Evolutionary conservation across 768 basidiomycete genomes (phyloP).

Genomic region (Ramaria rubella): DNA sequence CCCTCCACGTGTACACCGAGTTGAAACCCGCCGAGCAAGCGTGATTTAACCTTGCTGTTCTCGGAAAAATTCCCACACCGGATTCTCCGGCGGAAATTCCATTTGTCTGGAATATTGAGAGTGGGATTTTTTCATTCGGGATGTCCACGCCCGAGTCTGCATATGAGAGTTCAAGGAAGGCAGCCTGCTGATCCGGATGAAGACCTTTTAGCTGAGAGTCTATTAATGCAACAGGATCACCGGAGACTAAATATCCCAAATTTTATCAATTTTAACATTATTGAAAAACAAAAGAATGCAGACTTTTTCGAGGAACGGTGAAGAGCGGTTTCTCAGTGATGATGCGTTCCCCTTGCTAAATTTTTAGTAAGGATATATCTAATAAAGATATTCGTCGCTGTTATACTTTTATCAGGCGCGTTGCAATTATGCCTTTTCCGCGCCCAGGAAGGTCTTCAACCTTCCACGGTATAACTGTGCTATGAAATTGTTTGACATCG

Average conservation of each 20-base stretch:
- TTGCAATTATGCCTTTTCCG: slow-evolving; percentile 50
- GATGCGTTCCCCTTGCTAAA: slow-evolving; percentile 53
- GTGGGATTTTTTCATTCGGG: slow-evolving; percentile 10
- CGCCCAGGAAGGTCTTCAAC: slow-evolving; percentile 47
- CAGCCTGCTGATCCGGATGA: not conserved
- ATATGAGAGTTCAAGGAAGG: slow-evolving; percentile 2
- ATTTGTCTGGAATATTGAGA: slow-evolving; percentile 65
- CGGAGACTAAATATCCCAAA: not conserved
- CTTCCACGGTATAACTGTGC: slow-evolving; percentile 22
- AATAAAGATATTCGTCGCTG: not conserved
- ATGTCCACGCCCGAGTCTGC: not conserved
- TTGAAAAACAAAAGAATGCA: slow-evolving; percentile 15
- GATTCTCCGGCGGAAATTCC: slow-evolving; percentile 46
- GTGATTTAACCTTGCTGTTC: slow-evolving; percentile 61
- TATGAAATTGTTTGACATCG: not conserved
- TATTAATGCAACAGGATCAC: slow-evolving; percentile 3
- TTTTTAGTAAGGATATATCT: not conserved
- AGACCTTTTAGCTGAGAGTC: not conserved
- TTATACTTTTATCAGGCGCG: slow-evolving; percentile 43
- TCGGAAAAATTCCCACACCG: slow-evolving; percentile 57
- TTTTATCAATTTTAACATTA: not conserved
- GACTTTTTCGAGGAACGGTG: slow-evolving; percentile 43
- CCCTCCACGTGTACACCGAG: slow-evolving; percentile 44
- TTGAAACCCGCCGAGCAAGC: slow-evolving; percentile 65
- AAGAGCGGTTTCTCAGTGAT: slow-evolving; percentile 52